Base-by-base conservation (phyloP, 2,329 filamentous ascomycete species). In the Botrytis porri region DNA sequence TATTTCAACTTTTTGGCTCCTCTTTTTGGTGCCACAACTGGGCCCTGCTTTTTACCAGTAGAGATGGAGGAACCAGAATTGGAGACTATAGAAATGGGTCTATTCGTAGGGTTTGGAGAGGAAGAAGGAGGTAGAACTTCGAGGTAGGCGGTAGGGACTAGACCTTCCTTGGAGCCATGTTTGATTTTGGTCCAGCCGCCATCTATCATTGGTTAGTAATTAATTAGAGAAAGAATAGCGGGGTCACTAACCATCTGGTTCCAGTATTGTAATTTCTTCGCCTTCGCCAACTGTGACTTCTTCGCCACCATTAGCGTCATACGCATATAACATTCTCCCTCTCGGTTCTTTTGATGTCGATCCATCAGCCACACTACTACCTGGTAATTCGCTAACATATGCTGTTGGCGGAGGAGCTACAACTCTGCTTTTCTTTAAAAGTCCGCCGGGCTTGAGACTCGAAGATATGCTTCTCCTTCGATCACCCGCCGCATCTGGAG, bases 1-100 rank as follows among this genome's bases (percentile, higher is more conserved):
- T 98, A 97, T 80, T 92, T 93, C 51, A 98, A 86, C 82, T 97
- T 97, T 88, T 97, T 98, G 6, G 94, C 95, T 22, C 95, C 95
- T 16, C 95, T 89, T 77, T 91, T 91, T 6, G 96, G 96, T 22
- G 96, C 96, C 7, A 99, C 96, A 0, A 92, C 94, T 60, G 78
- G 81, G 4, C 81, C 81, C 76, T 80, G 79, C 63, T 80, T 81
- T 51, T 81, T 81, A 16, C 78, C 76, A 8, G 64, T 67, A 4
- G 86, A 84, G 18, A 93, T 84, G 0, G 92, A 94, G 7, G 90
- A 89, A 5, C 89, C 90, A 14, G 92, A 95, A 76, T 89, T 93
- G 7, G 94, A 97, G 79, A 94, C 94, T 0, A 89, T 89, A 14
- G 93, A 95, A 54, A 88, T 87, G 0, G 93, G 93, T 3, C 93